Evolutionary conservation across 116 monocot genomes (phyloP).

Genomic region (Posidonia oceanica): DNA sequence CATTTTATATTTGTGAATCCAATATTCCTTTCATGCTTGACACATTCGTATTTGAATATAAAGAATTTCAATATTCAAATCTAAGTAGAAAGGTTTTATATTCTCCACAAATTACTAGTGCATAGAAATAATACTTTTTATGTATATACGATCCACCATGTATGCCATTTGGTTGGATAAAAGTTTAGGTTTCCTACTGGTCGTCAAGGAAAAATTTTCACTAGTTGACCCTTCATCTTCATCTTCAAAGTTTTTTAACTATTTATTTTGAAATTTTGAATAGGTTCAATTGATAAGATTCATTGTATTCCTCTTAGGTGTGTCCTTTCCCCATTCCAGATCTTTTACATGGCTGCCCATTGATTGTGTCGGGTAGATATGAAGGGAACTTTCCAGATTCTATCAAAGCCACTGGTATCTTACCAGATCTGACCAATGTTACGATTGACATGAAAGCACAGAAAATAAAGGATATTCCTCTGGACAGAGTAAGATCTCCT

Average conservation of each 20-base stretch:
- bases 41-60: too few species aligned
- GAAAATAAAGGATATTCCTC: conserved; percentile 46
- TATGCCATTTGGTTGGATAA: too few species aligned
- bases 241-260: neutral
- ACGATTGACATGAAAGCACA: conserved; percentile 54
- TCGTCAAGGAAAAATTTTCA: neutral
- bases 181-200: too few species aligned
- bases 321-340: conserved; percentile 61
- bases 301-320: conserved; percentile 30
- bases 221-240: neutral
- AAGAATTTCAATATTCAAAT: too few species aligned
- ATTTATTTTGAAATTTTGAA: neutral
- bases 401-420: conserved; percentile 50
- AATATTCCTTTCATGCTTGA: too few species aligned
- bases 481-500: conserved; percentile 56
- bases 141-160: too few species aligned
- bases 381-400: conserved; percentile 58
- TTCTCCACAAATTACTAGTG: too few species aligned
- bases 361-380: conserved; percentile 61
- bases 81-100: too few species aligned
- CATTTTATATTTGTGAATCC: too few species aligned
- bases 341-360: conserved; percentile 48
- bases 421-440: conserved; percentile 56
- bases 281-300: neutral
- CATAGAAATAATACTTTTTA: too few species aligned